Base-by-base conservation (phyloP, 148 eudicot genomes). In the Rhododendron molle region DNA sequence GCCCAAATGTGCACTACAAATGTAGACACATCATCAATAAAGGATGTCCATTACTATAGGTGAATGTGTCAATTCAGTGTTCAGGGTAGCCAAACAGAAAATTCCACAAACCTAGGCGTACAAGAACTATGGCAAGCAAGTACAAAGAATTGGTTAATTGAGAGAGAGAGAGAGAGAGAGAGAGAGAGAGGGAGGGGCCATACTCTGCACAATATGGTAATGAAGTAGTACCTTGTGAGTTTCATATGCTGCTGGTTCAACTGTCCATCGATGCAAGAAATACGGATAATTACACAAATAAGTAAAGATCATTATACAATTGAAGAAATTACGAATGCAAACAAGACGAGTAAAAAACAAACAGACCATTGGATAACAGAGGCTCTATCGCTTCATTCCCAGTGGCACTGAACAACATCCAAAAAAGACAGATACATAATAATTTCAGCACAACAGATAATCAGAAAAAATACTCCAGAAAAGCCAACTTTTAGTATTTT, bases 331-430 rank as follows among this genome's bases (percentile, higher is more conserved):
- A 80, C 3, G 52, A 49, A 21, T 26, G 23, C 69, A 47, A 40
- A 83, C 15, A 28, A 34, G 34, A 43, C 56, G 40, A 79, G 69
- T 60, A 65, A 52, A 77, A 30, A 46, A 87, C 30, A 56, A 84
- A 62, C 95, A 89, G 72, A 97, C 99, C 98, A 87, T 95, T 93
- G 74, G 94, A 95, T 47, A 95, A 91, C 85, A 97, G 83, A 87
- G 96, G 93, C 83, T 94, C 95, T 44, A 89, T 69, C 4, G 85
- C 96, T 89, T 89, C 92, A 77, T 89, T 91, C 77, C 91, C 97
- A 47, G 93, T 91, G 87, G 93, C 93, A 86, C 99, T 97, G 91
- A 86, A 89, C 78, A 79, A 58, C 30, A 88, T 43, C 40, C 46
- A 86, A 83, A 78, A 69, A 80, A 77, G 85, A 87, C n/a, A 81